phyloP scores from a whole-genome alignment of 176 grass and related monocot genomes.

The Zizania latifolia region DNA sequence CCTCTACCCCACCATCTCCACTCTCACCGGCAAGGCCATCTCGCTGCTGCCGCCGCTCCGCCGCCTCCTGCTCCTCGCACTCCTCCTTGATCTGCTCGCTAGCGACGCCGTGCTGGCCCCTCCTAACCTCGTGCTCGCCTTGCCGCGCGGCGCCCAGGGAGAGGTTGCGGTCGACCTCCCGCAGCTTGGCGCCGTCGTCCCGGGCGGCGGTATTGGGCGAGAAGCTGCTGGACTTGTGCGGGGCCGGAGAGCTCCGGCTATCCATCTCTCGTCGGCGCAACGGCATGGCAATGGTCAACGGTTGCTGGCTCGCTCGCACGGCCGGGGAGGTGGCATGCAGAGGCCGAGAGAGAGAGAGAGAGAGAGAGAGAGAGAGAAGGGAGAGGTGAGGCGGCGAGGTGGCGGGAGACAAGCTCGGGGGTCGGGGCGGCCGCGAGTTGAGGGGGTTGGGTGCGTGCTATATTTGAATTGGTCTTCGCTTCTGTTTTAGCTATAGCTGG shows the following conservation, averaged over 20 bases:
- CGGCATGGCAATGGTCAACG: slow-evolving; percentile 24
- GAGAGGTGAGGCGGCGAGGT: slow-evolving; percentile 24
- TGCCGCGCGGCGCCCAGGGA: slow-evolving; percentile 52
- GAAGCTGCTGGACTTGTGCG: slow-evolving; percentile 49
- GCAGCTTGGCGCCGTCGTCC: slow-evolving; percentile 43
- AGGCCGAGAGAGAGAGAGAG: slow-evolving; percentile 14
- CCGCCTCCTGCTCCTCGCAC: slow-evolving; percentile 44
- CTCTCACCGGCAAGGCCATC: neutral
- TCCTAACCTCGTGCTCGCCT: slow-evolving; percentile 13
- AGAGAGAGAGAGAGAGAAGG: neutral
- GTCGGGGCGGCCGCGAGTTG: neutral
- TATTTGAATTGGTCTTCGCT: neutral
- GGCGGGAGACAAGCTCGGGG: neutral
- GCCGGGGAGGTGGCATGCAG: slow-evolving; percentile 34
- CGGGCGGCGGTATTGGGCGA: slow-evolving; percentile 32
- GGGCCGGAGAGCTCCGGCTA: slow-evolving; percentile 36
- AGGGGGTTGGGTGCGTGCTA: neutral
- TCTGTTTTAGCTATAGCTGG: neutral
- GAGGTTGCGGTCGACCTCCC: slow-evolving; percentile 72
- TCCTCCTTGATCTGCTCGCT: slow-evolving; percentile 66
- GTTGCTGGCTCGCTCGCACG: slow-evolving; percentile 18
- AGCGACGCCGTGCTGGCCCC: slow-evolving; percentile 10
- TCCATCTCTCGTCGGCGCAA: slow-evolving; percentile 41
- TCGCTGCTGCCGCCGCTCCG: no score
- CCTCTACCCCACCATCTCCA: neutral